These are phyloP conservation scores for Fusarium incarnatum DNA, from an alignment of 2,329 filamentous ascomycete species.

Conservation along the genomic window DNA sequence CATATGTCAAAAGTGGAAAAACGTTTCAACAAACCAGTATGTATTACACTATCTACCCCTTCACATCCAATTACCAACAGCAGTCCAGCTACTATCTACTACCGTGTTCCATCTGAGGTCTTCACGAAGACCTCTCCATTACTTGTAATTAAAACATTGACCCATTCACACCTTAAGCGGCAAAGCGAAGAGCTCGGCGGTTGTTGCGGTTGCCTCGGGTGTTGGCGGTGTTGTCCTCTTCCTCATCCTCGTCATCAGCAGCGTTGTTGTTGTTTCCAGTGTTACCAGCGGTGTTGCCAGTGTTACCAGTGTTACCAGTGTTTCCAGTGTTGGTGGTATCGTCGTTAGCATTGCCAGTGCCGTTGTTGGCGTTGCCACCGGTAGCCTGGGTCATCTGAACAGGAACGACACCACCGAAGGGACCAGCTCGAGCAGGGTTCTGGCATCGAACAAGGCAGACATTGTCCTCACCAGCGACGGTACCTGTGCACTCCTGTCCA, in stretches of 20 bases:
- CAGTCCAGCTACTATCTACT: neutral
- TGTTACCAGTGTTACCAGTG: neutral
- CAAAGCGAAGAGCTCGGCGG: slow-evolving; percentile 1
- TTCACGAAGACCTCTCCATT: neutral
- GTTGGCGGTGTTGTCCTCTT: neutral
- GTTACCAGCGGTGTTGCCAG: neutral
- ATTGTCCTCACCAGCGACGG: slow-evolving; percentile 13
- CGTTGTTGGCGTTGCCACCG: neutral
- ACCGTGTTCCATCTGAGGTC: neutral
- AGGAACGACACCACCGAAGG: slow-evolving; percentile 1
- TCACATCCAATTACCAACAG: neutral
- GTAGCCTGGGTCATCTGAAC: neutral
- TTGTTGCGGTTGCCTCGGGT: neutral
- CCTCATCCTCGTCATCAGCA: neutral
- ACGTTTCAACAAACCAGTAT: neutral
- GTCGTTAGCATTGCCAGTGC: neutral
- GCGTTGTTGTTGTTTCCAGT: neutral
- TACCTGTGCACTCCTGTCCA: slow-evolving; percentile 4
- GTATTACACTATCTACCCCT: neutral
- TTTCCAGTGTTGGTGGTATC: neutral
- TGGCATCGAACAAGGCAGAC: slow-evolving; percentile 23
- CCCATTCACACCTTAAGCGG: neutral
- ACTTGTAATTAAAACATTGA: neutral
- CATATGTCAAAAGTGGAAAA: too few species aligned
- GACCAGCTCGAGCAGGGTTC: slow-evolving; percentile 11